Evolutionary conservation across 371 early-diverging fungal genomes (phyloP).

Genomic region (Mortierella sp.): DNA sequence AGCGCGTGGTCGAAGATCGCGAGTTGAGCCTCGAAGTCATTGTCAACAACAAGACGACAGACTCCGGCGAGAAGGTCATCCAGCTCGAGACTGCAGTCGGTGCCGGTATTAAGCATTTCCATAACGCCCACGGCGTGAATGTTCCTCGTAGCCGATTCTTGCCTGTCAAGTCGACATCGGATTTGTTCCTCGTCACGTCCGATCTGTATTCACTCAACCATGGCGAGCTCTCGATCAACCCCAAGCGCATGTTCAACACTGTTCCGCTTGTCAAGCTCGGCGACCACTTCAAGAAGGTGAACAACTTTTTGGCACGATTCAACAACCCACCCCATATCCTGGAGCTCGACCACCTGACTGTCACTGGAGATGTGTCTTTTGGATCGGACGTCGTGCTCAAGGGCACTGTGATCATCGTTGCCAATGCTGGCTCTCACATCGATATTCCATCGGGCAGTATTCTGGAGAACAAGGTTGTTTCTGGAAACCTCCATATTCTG

Average conservation of each 20-base stretch:
- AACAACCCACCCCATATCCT: conserved; percentile 95
- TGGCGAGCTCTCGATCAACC: conserved; percentile 93
- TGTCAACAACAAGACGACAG: conserved; percentile 95
- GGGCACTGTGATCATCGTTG: conserved; percentile 99
- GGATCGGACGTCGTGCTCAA: conserved; percentile 94
- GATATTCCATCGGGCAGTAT: conserved; percentile 98
- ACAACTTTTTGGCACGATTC: conserved; percentile 79
- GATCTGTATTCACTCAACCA: conserved; percentile 95
- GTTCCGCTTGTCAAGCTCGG: conserved; percentile 98
- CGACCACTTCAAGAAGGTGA: conserved; percentile 98
- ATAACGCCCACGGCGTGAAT: conserved; percentile 96
- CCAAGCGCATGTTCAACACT: conserved; percentile 92
- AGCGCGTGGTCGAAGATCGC: conserved; percentile 88
- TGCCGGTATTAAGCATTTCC: conserved; percentile 99
- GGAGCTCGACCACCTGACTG: conserved; percentile 98
- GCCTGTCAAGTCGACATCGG: conserved; percentile 99
- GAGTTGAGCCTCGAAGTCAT: conserved; percentile 96
- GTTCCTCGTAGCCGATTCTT: conserved; percentile 99
- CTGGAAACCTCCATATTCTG: conserved; percentile 94
- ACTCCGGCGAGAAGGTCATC: conserved; percentile 92
- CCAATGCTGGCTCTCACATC: conserved; percentile 95
- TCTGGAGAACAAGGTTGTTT: conserved; percentile 98
- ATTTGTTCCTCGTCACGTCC: conserved; percentile 97
- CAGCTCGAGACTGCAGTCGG: conserved; percentile 99
- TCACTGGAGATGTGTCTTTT: conserved; percentile 98